Evolutionary conservation across 805 yeast genomes (phyloP), one percentile per base, ranked within the genome.

Genomic region (Candida lessepsii): DNA sequence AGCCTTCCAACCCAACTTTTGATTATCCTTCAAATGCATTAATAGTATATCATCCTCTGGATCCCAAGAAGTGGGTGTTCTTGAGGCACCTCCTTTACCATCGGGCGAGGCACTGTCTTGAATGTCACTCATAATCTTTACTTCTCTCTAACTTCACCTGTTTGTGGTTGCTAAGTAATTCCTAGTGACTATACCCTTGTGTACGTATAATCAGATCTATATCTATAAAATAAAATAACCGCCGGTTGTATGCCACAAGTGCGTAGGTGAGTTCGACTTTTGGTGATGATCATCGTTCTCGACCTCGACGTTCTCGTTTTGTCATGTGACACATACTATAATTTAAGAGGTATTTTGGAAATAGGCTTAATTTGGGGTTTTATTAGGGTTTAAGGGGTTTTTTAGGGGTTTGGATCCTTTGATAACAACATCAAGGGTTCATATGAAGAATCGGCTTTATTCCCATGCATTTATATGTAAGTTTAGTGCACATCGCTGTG

Each of bases 1-100:
- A 40, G 69, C 75, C 50, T 70, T 70, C 75, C 75, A 70, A 10
- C 75, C 75, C 39, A 70, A 52, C 49, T 70, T 69, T 52, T 70
- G 74, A 40, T 53, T 62, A 52, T 70, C 75, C 48, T 70, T 70
- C 39, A 70, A 56, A 48, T 70, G 75, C 73, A 69, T 67, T 30
- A 70, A 55, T 24, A 70, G 60, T 29, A 67, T 54, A 47, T 70
- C 75, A 51, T 70, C 75, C 47, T 63, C 71, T 13, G 74, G 69
- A 48, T 70, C 75, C 75, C 75, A 70, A 3, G 73, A 67, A 3
- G 75, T 67, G 10, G 75, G 75, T 5, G 75, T 69, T 25, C 73
- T 52, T n/a, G 40, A 25, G 9, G 40, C 20, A n/a, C n/a, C n/a
- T 15, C 31, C 34, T 29, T 36, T 36, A 4, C 35, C 35, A 23